Evolutionary conservation across 2,329 filamentous ascomycete species (phyloP), one percentile per base, ranked within the genome.

Genomic region (Dactylonectria macrodidyma): DNA sequence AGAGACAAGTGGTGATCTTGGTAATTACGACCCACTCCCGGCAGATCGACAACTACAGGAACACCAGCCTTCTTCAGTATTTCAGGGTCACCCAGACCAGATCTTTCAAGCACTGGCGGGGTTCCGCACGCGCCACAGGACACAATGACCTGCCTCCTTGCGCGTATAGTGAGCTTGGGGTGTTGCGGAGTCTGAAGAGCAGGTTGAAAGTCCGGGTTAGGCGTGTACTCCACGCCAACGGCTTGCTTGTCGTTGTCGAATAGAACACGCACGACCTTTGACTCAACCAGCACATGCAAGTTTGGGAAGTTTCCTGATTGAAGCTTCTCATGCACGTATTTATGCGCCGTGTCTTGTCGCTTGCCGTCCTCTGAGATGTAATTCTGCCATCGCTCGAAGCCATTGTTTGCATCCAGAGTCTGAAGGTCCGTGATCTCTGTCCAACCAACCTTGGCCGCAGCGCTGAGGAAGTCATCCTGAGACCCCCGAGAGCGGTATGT

Each of bases 71-170:
- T 79, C 48, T 83, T 74, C 1, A 91, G 82, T 5, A 89, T 72
- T 2, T 85, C 80, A 1, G 82, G 79, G 48, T 83, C 81, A n/a
- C 88, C 89, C 1, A 92, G 74, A 6, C 90, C 90, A 1, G 90
- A 92, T n/a, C 90, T 81, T 75, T 92, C 89, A 0, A 92, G 84
- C 1, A 92, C 82, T 0, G 80, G 77, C 0, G 89, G 88, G 0
- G 88, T 87, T 1, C 86, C 85, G 5, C 85, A 81, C 0, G 87
- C 84, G 11, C 89, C 89, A 5, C 72, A 85, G 74, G 78, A 78
- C 0, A 79, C 71, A 1, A 81, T 71, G 0, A 81, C 78, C 0
- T 77, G 68, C 50, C 76, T 80, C 7, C 67, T 73, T 1, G 78
- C 79, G 57, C 70, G 74, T 44, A 80, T 58, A 0, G 48, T 70